These are phyloP conservation scores for Cinnamomum chago DNA, from an alignment of 164 flowering plant species.

Conservation along the genomic window DNA sequence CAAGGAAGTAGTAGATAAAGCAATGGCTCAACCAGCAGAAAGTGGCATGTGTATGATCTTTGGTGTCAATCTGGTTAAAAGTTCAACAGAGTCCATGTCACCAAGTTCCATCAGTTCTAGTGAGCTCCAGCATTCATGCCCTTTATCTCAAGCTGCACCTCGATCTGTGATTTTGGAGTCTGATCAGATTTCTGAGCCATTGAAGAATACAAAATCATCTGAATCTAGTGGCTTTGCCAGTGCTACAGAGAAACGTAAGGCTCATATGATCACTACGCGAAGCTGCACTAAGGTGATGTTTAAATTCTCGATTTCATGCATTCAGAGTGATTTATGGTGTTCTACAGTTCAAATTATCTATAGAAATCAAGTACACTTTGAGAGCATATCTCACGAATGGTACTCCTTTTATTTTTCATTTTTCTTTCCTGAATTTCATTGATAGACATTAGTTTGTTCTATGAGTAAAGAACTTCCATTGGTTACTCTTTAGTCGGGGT, in stretches of 20 bases:
- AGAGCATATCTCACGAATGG: not conserved
- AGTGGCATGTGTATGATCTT: conserved; percentile 31
- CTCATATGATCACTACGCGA: conserved; percentile 12
- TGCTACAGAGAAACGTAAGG: conserved; percentile 17
- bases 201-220: conserved; percentile 14
- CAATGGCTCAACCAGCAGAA: conserved; percentile 15
- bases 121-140: conserved; percentile 7
- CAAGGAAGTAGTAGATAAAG: conserved; percentile 13
- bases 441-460: too few relatives aligned
- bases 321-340: not conserved
- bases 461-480: too few relatives aligned
- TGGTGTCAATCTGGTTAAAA: conserved; percentile 37
- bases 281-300: conserved; percentile 43
- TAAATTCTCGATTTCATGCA: not conserved
- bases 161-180: conserved; percentile 21
- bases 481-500: too few relatives aligned
- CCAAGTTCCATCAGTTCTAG: conserved; percentile 20
- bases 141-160: conserved; percentile 17
- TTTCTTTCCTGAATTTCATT: too few relatives aligned
- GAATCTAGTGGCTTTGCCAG: conserved; percentile 15
- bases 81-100: conserved; percentile 34
- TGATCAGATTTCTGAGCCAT: conserved; percentile 22
- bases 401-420: not conserved
- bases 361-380: not conserved
- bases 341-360: not conserved